Conservation (phyloP, 345 rosid genomes). For the Eucalyptus polybractea region DNA sequence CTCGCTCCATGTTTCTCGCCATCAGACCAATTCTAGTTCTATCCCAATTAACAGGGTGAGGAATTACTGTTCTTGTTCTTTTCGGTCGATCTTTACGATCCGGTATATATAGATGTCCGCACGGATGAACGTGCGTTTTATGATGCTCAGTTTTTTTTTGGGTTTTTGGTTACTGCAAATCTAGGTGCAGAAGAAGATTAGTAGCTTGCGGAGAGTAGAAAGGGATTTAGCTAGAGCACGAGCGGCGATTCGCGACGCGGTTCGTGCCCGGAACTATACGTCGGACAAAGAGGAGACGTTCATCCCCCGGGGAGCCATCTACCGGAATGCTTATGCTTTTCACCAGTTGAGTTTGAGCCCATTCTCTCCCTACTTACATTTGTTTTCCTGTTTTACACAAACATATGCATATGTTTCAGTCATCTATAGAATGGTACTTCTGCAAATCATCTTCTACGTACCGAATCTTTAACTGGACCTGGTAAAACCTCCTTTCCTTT, state of each 20-base stretch:
- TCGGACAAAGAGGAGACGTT: conserved; percentile 21
- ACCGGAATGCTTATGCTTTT: conserved; percentile 54
- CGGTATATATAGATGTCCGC: neutral
- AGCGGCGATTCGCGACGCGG: conserved; percentile 20
- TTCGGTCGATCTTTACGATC: neutral
- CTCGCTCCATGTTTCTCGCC: neutral
- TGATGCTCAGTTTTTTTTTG: neutral
- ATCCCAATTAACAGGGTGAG: neutral
- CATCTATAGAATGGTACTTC: neutral
- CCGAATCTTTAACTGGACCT: neutral
- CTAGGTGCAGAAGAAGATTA: neutral
- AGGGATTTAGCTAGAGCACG: conserved; percentile 11
- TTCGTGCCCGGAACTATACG: conserved; percentile 16
- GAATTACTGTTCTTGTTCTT: neutral
- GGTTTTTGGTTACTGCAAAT: neutral
- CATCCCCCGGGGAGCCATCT: conserved; percentile 40
- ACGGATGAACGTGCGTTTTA: neutral
- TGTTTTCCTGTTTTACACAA: neutral
- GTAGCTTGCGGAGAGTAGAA: conserved; percentile 2
- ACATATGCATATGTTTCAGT: neutral
- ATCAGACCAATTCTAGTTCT: neutral
- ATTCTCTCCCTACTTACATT: neutral
- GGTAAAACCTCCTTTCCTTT: neutral
- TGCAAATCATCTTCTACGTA: neutral
- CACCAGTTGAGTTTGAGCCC: conserved; percentile 45